Percentiles rank a stretch among this genome's conserved stretches.
Evolutionary conservation across 495 filamentous ascomycete genomes (phyloP).

Genomic region (Talaromyces proteolyticus): DNA sequence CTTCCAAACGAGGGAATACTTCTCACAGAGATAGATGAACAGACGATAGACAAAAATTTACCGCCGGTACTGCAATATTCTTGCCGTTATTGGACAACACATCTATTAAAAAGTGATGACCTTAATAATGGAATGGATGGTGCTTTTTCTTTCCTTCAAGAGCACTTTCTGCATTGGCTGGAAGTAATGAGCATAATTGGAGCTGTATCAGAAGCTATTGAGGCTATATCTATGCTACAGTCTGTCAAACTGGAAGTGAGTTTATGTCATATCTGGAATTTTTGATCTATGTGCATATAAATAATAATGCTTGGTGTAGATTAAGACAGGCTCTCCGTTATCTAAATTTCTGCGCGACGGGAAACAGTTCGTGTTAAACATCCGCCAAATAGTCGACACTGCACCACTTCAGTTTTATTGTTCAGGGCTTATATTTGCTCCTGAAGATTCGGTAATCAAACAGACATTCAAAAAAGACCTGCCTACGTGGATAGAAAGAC

Average conservation of each 20-base stretch:
- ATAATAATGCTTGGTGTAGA: background rate
- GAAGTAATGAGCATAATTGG: conserved; percentile 36
- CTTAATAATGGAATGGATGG: conserved; percentile 14
- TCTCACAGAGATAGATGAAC: no score
- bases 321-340: conserved; percentile 12
- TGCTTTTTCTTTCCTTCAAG: conserved; percentile 27
- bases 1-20: conserved; percentile 15
- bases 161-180: conserved; percentile 41
- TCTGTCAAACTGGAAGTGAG: conserved; percentile 12
- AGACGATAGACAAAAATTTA: conserved; percentile 20
- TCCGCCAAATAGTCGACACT: conserved; percentile 23
- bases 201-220: conserved; percentile 14
- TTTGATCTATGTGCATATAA: conserved; percentile 9
- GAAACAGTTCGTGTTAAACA: conserved; percentile 23
- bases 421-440: conserved; percentile 27
- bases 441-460: conserved; percentile 19
- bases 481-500: background rate
- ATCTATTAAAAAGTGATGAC: conserved; percentile 28
- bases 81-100: conserved; percentile 41
- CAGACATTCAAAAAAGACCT: conserved; percentile 3
- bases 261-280: background rate
- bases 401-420: conserved; percentile 15
- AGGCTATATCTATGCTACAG: background rate
- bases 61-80: conserved; percentile 28
- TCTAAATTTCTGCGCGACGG: conserved; percentile 26